phyloP scores from a whole-genome alignment of 2,329 filamentous ascomycete genomes.

The Bipolaris cookei region DNA sequence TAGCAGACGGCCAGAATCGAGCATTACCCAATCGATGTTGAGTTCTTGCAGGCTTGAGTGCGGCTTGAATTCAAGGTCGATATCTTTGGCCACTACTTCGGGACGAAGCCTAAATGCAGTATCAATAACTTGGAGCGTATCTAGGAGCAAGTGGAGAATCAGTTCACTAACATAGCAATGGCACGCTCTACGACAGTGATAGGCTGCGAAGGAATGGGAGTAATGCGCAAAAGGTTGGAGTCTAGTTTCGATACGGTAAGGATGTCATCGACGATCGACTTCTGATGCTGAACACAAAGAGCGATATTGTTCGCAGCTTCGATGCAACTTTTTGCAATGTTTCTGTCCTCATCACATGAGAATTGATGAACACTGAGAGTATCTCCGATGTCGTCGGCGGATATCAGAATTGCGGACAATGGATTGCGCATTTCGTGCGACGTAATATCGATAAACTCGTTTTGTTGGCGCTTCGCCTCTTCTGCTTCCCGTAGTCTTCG shows the following conservation, averaged over 20 bases:
- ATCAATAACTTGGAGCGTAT: not conserved
- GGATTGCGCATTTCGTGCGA: constrained; percentile 49
- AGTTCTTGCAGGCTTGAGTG: constrained; percentile 46
- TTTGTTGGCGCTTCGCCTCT: constrained; percentile 43
- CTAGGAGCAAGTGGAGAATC: not conserved
- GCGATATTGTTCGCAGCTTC: constrained; percentile 52
- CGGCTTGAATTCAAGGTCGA: constrained; percentile 37
- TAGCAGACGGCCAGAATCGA: constrained; percentile 52
- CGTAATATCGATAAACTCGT: constrained; percentile 48
- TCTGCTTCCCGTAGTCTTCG: constrained; percentile 37
- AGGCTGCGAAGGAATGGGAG: constrained; percentile 49
- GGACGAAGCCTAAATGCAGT: constrained; percentile 30
- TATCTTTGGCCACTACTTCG: constrained; percentile 42
- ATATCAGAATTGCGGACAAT: constrained; percentile 43
- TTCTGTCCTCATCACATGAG: constrained; percentile 15
- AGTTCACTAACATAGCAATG: constrained; percentile 41
- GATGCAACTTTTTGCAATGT: constrained; percentile 31
- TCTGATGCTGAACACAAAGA: constrained; percentile 45
- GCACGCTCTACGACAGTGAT: constrained; percentile 43
- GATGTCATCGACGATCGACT: constrained; percentile 45
- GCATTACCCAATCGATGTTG: constrained; percentile 48
- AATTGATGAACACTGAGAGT: constrained; percentile 32
- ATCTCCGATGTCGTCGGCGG: constrained; percentile 42
- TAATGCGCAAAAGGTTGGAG: constrained; percentile 40
- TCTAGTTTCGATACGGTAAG: constrained; percentile 45